Evolutionary conservation across 1,284 basidiomycete species (phyloP).

Genomic region (Pterula multifida): DNA sequence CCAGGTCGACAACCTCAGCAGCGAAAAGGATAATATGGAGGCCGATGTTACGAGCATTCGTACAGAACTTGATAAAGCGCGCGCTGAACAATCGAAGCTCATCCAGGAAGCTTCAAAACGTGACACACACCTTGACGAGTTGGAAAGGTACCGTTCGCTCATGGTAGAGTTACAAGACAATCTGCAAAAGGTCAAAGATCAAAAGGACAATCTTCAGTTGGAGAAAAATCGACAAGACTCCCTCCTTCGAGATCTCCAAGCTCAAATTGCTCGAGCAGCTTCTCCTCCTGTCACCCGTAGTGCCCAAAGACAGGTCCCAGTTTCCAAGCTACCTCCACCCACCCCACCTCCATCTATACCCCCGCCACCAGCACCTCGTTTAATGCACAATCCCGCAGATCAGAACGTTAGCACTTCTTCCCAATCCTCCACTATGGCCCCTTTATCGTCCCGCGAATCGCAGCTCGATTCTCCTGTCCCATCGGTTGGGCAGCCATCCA

Average conservation of each 20-base stretch:
- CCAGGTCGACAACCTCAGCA: background rate
- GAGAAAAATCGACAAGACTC: constrained; percentile 63
- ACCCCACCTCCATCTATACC: constrained; percentile 83
- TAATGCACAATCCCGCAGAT: constrained; percentile 31
- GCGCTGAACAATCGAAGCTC: constrained; percentile 47
- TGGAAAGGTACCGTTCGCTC: constrained; percentile 64
- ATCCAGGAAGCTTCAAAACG: constrained; percentile 62
- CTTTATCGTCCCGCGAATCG: constrained; percentile 50
- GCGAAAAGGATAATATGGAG: constrained; percentile 22
- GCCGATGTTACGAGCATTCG: constrained; percentile 42
- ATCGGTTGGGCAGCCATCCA: constrained; percentile 36
- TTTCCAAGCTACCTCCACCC: constrained; percentile 74
- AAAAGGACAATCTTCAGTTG: constrained; percentile 62
- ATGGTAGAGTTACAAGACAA: constrained; percentile 67
- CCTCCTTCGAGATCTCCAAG: constrained; percentile 62
- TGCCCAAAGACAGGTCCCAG: constrained; percentile 43
- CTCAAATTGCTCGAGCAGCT: constrained; percentile 53
- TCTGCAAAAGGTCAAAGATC: constrained; percentile 65
- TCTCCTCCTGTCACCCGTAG: constrained; percentile 36
- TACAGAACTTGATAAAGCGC: constrained; percentile 47
- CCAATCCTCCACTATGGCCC: constrained; percentile 38
- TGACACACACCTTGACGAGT: constrained; percentile 57
- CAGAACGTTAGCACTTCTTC: constrained; percentile 39
- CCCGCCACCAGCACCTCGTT: constrained; percentile 68
- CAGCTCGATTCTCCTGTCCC: constrained; percentile 57